These are phyloP conservation scores for Pseudocercospora crystallina DNA, from an alignment of 2,329 filamentous ascomycete genomes.

Conservation along the genomic window DNA sequence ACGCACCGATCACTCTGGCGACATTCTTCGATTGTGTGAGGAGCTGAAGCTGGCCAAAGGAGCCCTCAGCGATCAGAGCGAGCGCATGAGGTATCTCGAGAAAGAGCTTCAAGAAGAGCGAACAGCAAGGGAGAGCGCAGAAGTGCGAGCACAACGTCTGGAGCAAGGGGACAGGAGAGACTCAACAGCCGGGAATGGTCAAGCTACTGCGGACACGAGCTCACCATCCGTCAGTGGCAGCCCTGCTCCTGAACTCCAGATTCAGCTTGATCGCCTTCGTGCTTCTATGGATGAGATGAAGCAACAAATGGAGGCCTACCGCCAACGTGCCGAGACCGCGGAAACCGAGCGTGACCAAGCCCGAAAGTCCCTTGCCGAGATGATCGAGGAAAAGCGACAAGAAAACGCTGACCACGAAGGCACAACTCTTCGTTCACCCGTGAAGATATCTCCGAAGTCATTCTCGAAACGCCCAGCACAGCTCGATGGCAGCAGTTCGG, in stretches of 20 bases:
- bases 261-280: conserved; percentile 73
- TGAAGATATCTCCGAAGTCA: conserved; percentile 13
- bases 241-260: conserved; percentile 55
- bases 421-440: conserved; percentile 13
- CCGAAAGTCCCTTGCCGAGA: conserved; percentile 76
- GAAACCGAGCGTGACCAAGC: conserved; percentile 73
- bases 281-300: conserved; percentile 79
- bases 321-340: conserved; percentile 71
- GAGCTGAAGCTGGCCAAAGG: conserved; percentile 79
- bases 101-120: conserved; percentile 75
- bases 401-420: conserved; percentile 55
- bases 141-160: conserved; percentile 73
- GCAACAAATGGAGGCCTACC: conserved; percentile 75
- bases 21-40: conserved; percentile 82
- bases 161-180: conserved; percentile 57
- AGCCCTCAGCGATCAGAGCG: conserved; percentile 80
- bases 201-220: conserved; percentile 11
- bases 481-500: conserved; percentile 17
- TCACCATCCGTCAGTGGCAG: background rate
- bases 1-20: conserved; percentile 61
- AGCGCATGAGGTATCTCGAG: conserved; percentile 79
- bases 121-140: conserved; percentile 76
- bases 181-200: conserved; percentile 24
- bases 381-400: conserved; percentile 78
- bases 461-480: conserved; percentile 15